Evolutionary conservation across 495 filamentous ascomycete species (phyloP).

Genomic region (Penicillium lagena): DNA sequence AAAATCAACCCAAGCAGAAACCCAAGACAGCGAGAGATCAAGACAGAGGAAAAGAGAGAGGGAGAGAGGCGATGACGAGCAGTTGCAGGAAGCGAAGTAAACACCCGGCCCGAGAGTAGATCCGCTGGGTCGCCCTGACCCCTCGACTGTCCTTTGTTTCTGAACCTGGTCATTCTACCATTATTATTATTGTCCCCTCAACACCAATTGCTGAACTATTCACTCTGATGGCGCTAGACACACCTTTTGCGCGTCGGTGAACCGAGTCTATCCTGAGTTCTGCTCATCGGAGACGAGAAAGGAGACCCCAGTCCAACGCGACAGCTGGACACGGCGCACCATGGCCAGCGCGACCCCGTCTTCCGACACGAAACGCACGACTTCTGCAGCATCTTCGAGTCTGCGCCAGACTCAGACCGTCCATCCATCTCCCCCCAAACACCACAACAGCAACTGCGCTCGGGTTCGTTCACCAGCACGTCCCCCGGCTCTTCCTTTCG

Average conservation of each 20-base stretch:
- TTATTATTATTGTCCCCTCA: too few species aligned
- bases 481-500: conserved; percentile 67
- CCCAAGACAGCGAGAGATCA: too few species aligned
- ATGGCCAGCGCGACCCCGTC: conserved; percentile 6
- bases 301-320: conserved; percentile 1
- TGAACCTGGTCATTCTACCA: neutral
- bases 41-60: neutral
- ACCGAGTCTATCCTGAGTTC: conserved; percentile 3
- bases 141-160: too few species aligned
- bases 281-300: conserved; percentile 10
- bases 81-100: conserved; percentile 12
- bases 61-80: conserved; percentile 21
- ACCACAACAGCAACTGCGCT: conserved; percentile 29
- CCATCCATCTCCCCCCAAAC: conserved; percentile 30
- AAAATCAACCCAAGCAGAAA: too few species aligned
- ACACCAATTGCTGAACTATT: neutral
- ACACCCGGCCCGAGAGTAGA: conserved; percentile 38
- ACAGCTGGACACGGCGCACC: conserved; percentile 1
- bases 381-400: conserved; percentile 14
- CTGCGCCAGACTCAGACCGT: conserved; percentile 27
- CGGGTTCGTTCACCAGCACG: conserved; percentile 50
- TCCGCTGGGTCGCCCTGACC: conserved; percentile 16
- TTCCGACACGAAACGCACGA: conserved; percentile 9
- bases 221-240: conserved; percentile 6
- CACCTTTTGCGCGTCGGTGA: conserved; percentile 1